phyloP scores from a whole-genome alignment of 2,329 filamentous ascomycete species.

The Paecilomyces formosus region DNA sequence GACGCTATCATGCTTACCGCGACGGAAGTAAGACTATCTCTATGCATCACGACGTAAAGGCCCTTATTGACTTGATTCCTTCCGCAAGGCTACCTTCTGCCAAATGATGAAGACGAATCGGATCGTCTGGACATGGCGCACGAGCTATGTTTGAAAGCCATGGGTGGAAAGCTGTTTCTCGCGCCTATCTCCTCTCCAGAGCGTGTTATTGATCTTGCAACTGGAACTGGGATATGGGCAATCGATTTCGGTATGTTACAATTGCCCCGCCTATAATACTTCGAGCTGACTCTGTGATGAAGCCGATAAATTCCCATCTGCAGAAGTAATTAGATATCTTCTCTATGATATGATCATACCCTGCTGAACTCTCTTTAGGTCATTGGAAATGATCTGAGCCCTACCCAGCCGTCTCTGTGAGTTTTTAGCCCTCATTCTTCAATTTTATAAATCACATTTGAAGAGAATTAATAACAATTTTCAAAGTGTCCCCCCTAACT shows the following conservation, averaged over 20 bases:
- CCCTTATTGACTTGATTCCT: not conserved
- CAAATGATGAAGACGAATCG: not conserved
- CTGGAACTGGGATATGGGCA: slow-evolving; percentile 29
- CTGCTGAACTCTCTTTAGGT: not conserved
- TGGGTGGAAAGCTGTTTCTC: slow-evolving; percentile 9
- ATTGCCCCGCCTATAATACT: not conserved
- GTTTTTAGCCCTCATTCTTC: not conserved
- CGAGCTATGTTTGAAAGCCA: not conserved
- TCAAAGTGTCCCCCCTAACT: slow-evolving; percentile 44
- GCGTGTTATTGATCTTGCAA: slow-evolving; percentile 11
- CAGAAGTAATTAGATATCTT: not conserved
- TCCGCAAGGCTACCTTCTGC: not conserved
- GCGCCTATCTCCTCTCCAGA: slow-evolving; percentile 9
- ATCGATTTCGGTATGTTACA: slow-evolving; percentile 25
- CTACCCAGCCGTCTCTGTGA: not conserved
- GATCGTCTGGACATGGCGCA: not conserved
- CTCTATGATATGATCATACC: not conserved
- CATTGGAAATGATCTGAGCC: not conserved
- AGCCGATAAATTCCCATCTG: not conserved
- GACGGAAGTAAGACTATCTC: not conserved
- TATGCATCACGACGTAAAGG: not conserved
- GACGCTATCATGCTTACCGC: not conserved
- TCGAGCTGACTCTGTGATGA: slow-evolving; percentile 6
- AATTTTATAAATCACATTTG: too few relatives aligned
- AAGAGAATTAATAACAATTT: too few relatives aligned